phyloP scores from a whole-genome alignment of 768 basidiomycete genomes.

The Goffeauzyma gilvescens region DNA sequence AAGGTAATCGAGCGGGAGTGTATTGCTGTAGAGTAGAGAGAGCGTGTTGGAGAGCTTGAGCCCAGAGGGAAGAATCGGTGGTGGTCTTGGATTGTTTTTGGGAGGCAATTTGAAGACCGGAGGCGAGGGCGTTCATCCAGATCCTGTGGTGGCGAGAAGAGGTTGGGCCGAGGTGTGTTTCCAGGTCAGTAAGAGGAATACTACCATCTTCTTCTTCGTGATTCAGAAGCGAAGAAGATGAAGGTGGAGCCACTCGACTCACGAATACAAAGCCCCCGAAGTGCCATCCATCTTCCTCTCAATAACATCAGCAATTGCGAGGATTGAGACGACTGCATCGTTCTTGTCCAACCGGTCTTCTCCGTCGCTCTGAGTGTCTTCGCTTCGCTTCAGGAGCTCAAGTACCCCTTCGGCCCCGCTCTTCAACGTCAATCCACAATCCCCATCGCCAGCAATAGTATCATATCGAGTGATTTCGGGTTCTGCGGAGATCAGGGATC shows the following conservation, averaged over 20 bases:
- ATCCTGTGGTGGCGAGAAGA: constrained; percentile 55
- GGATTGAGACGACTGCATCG: constrained; percentile 42
- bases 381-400: too few species aligned
- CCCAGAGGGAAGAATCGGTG: too few species aligned
- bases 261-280: constrained; percentile 76
- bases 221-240: constrained; percentile 15
- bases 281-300: constrained; percentile 83
- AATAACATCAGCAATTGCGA: constrained; percentile 51
- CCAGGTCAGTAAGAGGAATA: neutral
- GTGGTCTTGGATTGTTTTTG: too few species aligned
- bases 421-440: constrained; percentile 45
- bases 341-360: constrained; percentile 43
- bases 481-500: constrained; percentile 55
- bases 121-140: constrained; percentile 43
- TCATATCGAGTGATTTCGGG: constrained; percentile 83
- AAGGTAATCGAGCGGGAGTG: constrained; percentile 52
- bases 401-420: constrained; percentile 46
- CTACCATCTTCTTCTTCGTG: neutral
- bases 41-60: constrained; percentile 38
- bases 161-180: neutral
- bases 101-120: constrained; percentile 66
- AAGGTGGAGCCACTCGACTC: too few species aligned
- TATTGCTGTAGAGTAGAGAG: constrained; percentile 18
- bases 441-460: constrained; percentile 76
- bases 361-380: too few species aligned